Evolutionary conservation across 2,329 filamentous ascomycete species (phyloP), one percentile per base, ranked within the genome.

Genomic region (Sporothrix brunneoviolacea): DNA sequence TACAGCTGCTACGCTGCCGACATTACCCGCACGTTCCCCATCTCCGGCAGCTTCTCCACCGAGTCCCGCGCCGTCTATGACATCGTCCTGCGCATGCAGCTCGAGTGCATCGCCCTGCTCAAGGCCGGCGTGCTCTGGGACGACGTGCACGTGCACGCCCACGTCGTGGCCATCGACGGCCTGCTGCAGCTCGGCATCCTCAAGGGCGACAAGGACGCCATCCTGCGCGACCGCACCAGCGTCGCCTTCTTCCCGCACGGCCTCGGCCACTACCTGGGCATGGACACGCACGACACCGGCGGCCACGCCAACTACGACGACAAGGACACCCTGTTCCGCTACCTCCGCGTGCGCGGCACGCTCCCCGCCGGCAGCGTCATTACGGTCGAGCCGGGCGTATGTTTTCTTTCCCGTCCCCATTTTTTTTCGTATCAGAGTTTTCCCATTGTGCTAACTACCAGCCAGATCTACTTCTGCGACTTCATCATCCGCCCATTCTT

Each of bases 241-340:
- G 82, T 86, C 21, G 91, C 90, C 2, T 96, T 96, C 72, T 88
- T 95, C 62, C 91, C 91, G 1, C 91, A 96, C 64, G 91, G 91
- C 0, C 71, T 96, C 1, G 91, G 91, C 0, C 91, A 96, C 67
- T 91, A 95, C 64, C 73, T 96, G 9, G 91, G 91, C 55, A 84
- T 96, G 77, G 91, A 96, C 64, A 94, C 90, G 2, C 91, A 96
- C 65, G 91, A 96, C 62, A 86, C 83, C 0, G 86, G 86, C 54
- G 88, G 87, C 19, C 83, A 89, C 64, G 75, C 86, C 32, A 85
- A 91, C 66, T 88, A 87, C 60, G 73, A 74, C 8, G 93, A 98
- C 63, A 72, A 77, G 53, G 91, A 98, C 64, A 73, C 79, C 32
- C 81, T 96, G 76, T 97, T 96, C 70, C 77, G 82, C 48, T 97